These are phyloP conservation scores for Puccinia horiana DNA, from an alignment of 1,284 basidiomycete genomes.

Conservation along the genomic window DNA sequence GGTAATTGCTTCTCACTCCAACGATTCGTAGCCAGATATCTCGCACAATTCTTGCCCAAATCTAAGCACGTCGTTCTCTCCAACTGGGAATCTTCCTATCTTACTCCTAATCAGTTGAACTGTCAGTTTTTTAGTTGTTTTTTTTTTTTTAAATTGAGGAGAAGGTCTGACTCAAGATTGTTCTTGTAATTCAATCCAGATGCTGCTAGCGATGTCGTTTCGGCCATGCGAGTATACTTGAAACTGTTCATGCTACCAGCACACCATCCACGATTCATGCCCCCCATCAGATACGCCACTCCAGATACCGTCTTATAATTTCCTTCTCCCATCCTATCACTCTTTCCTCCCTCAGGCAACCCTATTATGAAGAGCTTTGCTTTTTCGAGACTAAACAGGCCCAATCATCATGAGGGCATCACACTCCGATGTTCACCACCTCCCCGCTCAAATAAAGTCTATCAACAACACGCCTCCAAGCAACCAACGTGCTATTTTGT, in stretches of 20 bases:
- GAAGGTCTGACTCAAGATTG: background rate
- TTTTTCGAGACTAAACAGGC: no score
- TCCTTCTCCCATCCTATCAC: no score
- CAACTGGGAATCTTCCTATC: conserved; percentile 27
- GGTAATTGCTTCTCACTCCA: conserved; percentile 12
- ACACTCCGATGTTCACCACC: no score
- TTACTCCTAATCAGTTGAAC: background rate
- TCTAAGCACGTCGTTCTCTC: background rate
- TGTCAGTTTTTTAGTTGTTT: background rate
- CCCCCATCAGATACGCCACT: conserved; percentile 17
- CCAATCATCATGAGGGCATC: no score
- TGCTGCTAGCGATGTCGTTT: conserved; percentile 34
- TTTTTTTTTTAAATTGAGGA: background rate
- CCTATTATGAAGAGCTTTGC: no score
- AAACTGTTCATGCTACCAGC: conserved; percentile 23
- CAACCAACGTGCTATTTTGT: no score
- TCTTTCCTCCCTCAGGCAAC: background rate
- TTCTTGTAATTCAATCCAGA: background rate
- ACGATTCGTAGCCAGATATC: conserved; percentile 25
- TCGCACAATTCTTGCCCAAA: conserved; percentile 29
- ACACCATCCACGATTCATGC: conserved; percentile 26
- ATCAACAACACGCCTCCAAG: no score
- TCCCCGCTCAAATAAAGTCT: no score
- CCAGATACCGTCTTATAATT: background rate
- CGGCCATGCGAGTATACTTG: conserved; percentile 32